Base-by-base conservation (phyloP, 192 early-diverging fungal species). In the Mortierella alpina region DNA sequence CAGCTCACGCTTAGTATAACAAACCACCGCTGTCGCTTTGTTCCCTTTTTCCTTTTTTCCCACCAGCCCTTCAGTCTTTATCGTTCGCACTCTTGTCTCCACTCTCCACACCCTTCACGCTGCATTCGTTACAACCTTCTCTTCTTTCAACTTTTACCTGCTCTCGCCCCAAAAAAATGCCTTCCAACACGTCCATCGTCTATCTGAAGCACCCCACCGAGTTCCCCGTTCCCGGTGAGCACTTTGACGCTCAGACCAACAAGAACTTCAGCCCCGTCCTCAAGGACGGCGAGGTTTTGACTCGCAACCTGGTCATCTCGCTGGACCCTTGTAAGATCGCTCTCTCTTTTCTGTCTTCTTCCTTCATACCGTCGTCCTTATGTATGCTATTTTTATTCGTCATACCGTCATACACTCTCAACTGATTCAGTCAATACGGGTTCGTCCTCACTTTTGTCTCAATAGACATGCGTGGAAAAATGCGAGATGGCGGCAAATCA, bases 401-500 rank as follows among this genome's bases (percentile, higher is more conserved):
- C 46, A 44, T 45, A 48, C 6, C 10, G 31, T 48, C 14, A 48
- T 22, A 42, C 5, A 7, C 12, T 31, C 3, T 9, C 59, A 60
- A 60, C 10, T 8, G 6, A 41, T n/a, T n/a, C 41, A 60, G 9
- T 13, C 7, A 13, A 17, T 6, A 10, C 59, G 22, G 6, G 22
- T 15, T 6, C n/a, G 11, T 15, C 47, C 20, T 51, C 31, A 42
- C 40, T 12, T 65, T 2, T 1, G 31, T 39, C 63, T 60, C 46
- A 7, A n/a, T 17, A 79, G 76, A 96, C 63, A 91, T 95, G 91
- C 85, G 87, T 57, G 85, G 83, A 42, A 90, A 91, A 59, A 95
- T 96, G 88, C 80, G 88, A 47, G 71, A 69, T 15, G 12, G 45
- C 15, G 64, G 88, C 22, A 69, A 72, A 20, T 76, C 65, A 3